Evolutionary conservation across 345 rosid genomes (phyloP), one percentile per base, ranked within the genome.

Genomic region (Citrus reticulata): DNA sequence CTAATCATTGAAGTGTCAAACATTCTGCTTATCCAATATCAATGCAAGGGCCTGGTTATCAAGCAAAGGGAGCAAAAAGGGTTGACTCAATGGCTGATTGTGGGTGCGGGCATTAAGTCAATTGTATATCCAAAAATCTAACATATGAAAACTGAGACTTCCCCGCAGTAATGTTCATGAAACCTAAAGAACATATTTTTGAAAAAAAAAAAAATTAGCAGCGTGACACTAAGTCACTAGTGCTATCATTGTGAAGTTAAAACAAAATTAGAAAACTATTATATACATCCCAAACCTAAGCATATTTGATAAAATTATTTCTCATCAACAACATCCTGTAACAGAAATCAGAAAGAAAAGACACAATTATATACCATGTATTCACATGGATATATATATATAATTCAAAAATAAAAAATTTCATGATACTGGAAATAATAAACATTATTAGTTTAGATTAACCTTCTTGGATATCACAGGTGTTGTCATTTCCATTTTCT

Each of bases 401-500:
- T 20, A 35, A 19, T 40, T 32, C 54, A 76, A 34, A 16, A 49
- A 32, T 57, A 9, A 49, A 76, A 76, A 29, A 34, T 20, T 54
- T 34, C 49, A 10, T 37, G 19, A 68, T 2, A 13, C 54, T 24
- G 30, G 70, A 73, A 67, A 60, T 7, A 17, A 63, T 46, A 37
- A 71, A 55, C 5, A 54, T 35, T 75, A 30, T 17, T 51, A 70
- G 65, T 25, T 27, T 30, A 80, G 51, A 55, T 58, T 81, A 77
- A 90, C 99, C 98, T 85, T 89, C 81, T 78, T 95, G 40, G 95
- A 89, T 72, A 92, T 89, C 30, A 95, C 98, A 22, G 99, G 97
- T 67, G 95, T 89, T 9, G 99, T 93, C 98, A 95, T 93, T 69
- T 92, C 95, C 98, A 92, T 95, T 78, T 80, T 91, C 78, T 92